Percentiles rank a stretch among this genome's conserved stretches.
Evolutionary conservation across 2,329 filamentous ascomycete species (phyloP).

Genomic region (Onygena corvina): DNA sequence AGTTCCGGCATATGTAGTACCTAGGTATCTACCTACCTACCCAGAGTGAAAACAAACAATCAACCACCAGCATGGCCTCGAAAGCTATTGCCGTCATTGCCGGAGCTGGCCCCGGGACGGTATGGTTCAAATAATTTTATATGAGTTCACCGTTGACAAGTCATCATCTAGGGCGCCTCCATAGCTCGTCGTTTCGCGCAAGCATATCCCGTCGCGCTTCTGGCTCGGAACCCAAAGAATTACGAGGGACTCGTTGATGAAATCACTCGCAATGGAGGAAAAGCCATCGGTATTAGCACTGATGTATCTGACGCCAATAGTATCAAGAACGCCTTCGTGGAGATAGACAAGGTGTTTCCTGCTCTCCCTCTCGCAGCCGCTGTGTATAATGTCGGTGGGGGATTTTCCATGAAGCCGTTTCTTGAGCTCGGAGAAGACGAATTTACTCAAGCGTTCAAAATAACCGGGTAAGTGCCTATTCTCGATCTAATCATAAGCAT

Average conservation of each 20-base stretch:
- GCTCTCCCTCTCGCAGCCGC: conserved; percentile 39
- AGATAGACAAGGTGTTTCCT: conserved; percentile 44
- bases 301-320: conserved; percentile 45
- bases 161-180: conserved; percentile 42
- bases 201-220: conserved; percentile 47
- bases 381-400: conserved; percentile 49
- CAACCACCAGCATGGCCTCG: conserved; percentile 20
- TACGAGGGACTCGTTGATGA: conserved; percentile 46
- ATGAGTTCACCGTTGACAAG: not conserved
- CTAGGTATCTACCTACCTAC: too few relatives aligned
- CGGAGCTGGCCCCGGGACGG: conserved; percentile 38
- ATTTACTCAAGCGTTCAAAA: conserved; percentile 41
- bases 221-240: conserved; percentile 47
- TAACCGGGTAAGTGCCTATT: conserved; percentile 35
- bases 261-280: conserved; percentile 47
- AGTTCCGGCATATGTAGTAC: too few relatives aligned
- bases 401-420: conserved; percentile 48
- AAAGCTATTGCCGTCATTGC: conserved; percentile 37
- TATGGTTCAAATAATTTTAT: conserved; percentile 12
- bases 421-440: conserved; percentile 49
- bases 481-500: not conserved
- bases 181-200: conserved; percentile 49
- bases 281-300: conserved; percentile 49
- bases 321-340: conserved; percentile 42
- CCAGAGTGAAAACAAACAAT: too few relatives aligned